phyloP scores from a whole-genome alignment of 108 stramenopile species.

The Bacterosira constricta region DNA sequence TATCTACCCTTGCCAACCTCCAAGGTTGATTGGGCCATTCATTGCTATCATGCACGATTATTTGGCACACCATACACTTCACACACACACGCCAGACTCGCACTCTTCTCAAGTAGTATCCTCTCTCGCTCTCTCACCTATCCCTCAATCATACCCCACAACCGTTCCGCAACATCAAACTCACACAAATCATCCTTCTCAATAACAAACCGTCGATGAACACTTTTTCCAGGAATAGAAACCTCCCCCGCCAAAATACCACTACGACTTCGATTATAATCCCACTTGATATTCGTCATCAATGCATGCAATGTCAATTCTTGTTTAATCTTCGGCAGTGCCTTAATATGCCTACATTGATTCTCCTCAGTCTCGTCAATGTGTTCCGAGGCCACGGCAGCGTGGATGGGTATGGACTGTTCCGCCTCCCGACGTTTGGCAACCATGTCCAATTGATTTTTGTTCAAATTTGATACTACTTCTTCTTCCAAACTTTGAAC shows the following conservation, averaged over 20 bases:
- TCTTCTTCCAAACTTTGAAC: too few species aligned
- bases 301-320: slow-evolving; percentile 13
- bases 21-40: too few species aligned
- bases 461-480: too few species aligned
- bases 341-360: background rate
- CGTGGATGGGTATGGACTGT: slow-evolving; percentile 2
- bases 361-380: slow-evolving; percentile 8
- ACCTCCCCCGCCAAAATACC: slow-evolving; percentile 35
- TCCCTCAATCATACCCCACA: slow-evolving; percentile 37
- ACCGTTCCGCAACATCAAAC: slow-evolving; percentile 26
- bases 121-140: too few species aligned
- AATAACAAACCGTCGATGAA: slow-evolving; percentile 25
- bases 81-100: too few species aligned
- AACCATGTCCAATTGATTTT: too few species aligned
- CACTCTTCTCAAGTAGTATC: too few species aligned
- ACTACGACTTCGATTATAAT: slow-evolving; percentile 4
- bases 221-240: slow-evolving; percentile 8
- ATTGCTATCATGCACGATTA: too few species aligned
- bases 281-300: slow-evolving; percentile 45
- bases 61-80: too few species aligned
- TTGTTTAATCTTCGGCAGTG: slow-evolving; percentile 4
- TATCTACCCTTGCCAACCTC: too few species aligned
- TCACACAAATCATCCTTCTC: slow-evolving; percentile 8
- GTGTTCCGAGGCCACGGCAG: slow-evolving; percentile 6
- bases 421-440: too few species aligned